phyloP scores from a whole-genome alignment of 2,329 filamentous ascomycete genomes.

The Nemania sp. region DNA sequence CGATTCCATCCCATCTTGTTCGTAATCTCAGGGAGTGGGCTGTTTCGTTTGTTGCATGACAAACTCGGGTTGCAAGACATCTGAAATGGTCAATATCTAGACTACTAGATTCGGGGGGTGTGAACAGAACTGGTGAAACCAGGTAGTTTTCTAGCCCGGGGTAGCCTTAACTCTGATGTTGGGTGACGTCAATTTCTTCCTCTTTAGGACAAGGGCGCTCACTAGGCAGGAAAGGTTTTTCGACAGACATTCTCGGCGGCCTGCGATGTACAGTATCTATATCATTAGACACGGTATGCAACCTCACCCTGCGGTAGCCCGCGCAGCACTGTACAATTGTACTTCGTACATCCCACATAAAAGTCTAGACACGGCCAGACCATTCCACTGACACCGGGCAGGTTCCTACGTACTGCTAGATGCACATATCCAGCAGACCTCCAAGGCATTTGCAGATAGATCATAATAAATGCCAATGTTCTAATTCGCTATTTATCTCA shows the following conservation, averaged over 20 bases:
- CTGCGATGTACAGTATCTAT: neutral
- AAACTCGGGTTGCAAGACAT: neutral
- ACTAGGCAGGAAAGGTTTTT: too few species aligned
- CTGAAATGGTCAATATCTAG: neutral
- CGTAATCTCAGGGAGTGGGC: too few species aligned
- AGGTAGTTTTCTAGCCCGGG: neutral
- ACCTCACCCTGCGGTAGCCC: too few species aligned
- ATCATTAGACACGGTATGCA: too few species aligned
- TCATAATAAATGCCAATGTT: too few species aligned
- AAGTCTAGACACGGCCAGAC: constrained; percentile 1
- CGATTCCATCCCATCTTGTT: too few species aligned
- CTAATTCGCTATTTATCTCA: too few species aligned
- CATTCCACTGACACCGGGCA: neutral
- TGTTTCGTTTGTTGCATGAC: neutral
- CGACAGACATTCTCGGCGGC: neutral
- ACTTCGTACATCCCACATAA: neutral
- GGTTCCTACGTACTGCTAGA: neutral
- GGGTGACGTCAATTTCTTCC: neutral
- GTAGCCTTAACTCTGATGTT: neutral
- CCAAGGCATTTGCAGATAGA: too few species aligned
- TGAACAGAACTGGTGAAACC: neutral
- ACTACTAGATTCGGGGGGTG: neutral
- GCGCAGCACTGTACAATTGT: neutral
- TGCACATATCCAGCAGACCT: too few species aligned
- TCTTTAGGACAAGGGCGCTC: neutral